Conservation (phyloP, 768 basidiomycete species). For the Amanita inopinata region DNA sequence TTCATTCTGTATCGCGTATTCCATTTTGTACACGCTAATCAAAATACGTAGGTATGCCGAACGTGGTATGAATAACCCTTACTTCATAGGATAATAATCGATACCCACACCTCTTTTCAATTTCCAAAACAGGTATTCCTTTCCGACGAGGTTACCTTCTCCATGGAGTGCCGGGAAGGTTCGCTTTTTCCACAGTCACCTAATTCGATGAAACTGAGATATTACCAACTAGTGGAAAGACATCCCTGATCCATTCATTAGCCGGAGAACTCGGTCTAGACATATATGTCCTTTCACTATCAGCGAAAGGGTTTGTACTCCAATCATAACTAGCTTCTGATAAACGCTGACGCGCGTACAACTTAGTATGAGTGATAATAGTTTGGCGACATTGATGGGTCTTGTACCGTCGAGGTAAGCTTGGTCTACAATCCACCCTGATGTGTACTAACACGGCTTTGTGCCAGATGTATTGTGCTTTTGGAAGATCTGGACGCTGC, state of each 20-base stretch:
- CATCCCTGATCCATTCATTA: slow-evolving; percentile 76
- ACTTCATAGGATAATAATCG: slow-evolving; percentile 11
- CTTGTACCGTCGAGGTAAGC: slow-evolving; percentile 72
- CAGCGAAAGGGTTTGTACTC: slow-evolving; percentile 65
- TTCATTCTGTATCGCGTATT: slow-evolving; percentile 5
- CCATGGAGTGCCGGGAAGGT: slow-evolving; percentile 84
- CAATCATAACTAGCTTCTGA: slow-evolving; percentile 1
- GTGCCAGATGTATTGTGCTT: slow-evolving; percentile 77
- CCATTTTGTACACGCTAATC: slow-evolving; percentile 11
- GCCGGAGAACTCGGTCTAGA: slow-evolving; percentile 81
- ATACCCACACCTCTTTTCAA: slow-evolving; percentile 13
- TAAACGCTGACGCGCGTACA: slow-evolving; percentile 9
- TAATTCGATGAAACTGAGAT: slow-evolving; percentile 6
- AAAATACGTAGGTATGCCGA: slow-evolving; percentile 68
- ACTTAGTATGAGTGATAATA: slow-evolving; percentile 83
- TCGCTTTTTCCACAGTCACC: slow-evolving; percentile 9
- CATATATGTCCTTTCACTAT: slow-evolving; percentile 85
- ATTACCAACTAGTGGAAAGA: slow-evolving; percentile 54
- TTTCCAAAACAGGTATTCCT: slow-evolving; percentile 53
- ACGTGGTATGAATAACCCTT: slow-evolving; percentile 49
- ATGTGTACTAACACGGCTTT: slow-evolving; percentile 12
- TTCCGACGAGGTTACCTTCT: slow-evolving; percentile 81
- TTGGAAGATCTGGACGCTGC: slow-evolving; percentile 92
- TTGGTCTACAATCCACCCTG: slow-evolving; percentile 1
- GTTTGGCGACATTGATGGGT: slow-evolving; percentile 78